A percentile compares a stretch with the other conserved stretches of the same genome.
Evolutionary conservation across 768 basidiomycete species (phyloP).

Genomic region (Tricholoma matsutake): DNA sequence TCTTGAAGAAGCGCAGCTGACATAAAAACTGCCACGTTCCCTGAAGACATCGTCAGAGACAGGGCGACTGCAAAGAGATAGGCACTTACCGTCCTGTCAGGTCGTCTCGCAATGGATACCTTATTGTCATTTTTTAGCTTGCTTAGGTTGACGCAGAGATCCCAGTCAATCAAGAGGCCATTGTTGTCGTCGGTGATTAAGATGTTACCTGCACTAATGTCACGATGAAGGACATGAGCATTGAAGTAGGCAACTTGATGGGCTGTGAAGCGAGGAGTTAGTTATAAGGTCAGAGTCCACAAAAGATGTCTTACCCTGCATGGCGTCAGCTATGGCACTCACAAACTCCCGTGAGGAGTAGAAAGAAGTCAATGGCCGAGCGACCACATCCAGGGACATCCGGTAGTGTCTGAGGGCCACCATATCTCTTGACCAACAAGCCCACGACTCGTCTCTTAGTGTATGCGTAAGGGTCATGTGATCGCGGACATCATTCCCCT

Average conservation of each 20-base stretch:
- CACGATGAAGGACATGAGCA: not conserved
- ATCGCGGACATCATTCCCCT: constrained; percentile 19
- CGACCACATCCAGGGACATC: not conserved
- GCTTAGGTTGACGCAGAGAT: not conserved
- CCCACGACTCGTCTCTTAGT: not conserved
- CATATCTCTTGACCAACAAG: not conserved
- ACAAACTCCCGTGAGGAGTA: too few relatives aligned
- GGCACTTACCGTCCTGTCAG: too few relatives aligned
- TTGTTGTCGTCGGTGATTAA: not conserved
- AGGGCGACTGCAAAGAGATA: too few relatives aligned
- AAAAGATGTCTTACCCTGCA: not conserved
- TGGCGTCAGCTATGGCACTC: too few relatives aligned
- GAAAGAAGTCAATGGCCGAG: not conserved
- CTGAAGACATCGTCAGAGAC: too few relatives aligned
- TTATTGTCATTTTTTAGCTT: not conserved
- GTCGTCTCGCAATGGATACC: too few relatives aligned
- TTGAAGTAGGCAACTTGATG: not conserved
- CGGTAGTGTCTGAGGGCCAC: not conserved
- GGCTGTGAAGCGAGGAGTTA: too few relatives aligned
- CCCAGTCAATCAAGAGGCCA: constrained; percentile 1
- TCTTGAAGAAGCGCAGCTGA: not conserved
- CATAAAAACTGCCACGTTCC: too few relatives aligned
- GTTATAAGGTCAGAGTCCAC: too few relatives aligned
- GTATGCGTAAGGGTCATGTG: constrained; percentile 4
- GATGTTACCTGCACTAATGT: too few relatives aligned